Conservation (phyloP, 768 basidiomycete species). For the Pleurotus platypus region DNA sequence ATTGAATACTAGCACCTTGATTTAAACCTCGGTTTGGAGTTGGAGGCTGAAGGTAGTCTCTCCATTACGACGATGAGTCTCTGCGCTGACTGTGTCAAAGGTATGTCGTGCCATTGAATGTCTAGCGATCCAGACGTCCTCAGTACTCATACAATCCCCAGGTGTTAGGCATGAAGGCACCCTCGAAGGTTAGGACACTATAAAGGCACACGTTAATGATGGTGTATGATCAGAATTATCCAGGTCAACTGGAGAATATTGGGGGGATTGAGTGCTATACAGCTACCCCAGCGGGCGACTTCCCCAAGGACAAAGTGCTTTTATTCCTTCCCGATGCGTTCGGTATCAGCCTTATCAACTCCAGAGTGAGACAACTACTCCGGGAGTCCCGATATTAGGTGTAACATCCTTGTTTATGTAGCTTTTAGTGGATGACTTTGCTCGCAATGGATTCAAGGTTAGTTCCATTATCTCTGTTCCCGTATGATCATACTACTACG, state of each 20-base stretch:
- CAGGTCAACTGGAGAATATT: slow-evolving; percentile 26
- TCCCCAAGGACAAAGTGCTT: slow-evolving; percentile 41
- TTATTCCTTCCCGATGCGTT: slow-evolving; percentile 40
- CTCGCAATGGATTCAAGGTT: slow-evolving; percentile 43
- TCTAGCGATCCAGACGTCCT: not conserved
- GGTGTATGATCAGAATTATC: not conserved
- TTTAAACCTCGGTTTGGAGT: not conserved
- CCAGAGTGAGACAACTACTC: slow-evolving; percentile 11
- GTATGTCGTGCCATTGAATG: not conserved
- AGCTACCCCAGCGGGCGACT: slow-evolving; percentile 34
- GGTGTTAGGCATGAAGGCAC: not conserved
- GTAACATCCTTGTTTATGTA: slow-evolving; percentile 11
- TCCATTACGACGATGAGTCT: not conserved
- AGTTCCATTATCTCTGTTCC: not conserved
- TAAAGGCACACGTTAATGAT: not conserved
- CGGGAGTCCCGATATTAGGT: too few relatives aligned
- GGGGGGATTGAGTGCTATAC: slow-evolving; percentile 36
- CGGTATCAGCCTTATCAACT: slow-evolving; percentile 32
- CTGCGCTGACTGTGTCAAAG: not conserved
- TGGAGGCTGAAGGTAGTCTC: not conserved
- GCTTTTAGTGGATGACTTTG: slow-evolving; percentile 41
- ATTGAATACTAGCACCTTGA: not conserved
- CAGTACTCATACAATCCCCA: not conserved
- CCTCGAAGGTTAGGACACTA: not conserved
- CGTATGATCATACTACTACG: not conserved